Evolutionary conservation across 2,329 filamentous ascomycete genomes (phyloP), one percentile per base, ranked within the genome.

Genomic region (Exophiala aquamarina): DNA sequence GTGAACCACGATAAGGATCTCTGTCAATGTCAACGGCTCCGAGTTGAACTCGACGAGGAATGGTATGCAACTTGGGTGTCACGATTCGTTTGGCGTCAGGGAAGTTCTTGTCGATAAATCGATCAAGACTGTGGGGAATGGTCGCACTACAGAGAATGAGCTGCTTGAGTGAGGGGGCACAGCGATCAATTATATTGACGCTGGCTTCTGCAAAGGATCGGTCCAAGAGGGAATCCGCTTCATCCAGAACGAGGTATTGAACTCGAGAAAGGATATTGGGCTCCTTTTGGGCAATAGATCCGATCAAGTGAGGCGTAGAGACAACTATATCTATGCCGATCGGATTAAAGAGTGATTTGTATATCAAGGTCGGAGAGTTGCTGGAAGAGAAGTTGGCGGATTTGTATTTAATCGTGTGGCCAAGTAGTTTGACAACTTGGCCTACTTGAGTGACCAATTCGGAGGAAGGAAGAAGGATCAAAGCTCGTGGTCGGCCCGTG

Each of bases 151-250:
- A 98, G 55, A 97, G 81, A 37, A 98, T 78, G 18, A 98, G 77
- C 64, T 95, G 88, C 62, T 89, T 82, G 37, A 97, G 71, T 1
- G 89, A 93, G 0, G 92, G 89, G 5, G 83, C 78, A 1, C 86
- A 81, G 49, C 87, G 86, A 61, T 95, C 88, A 55, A 98, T 79
- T 57, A 98, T 88, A 45, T 81, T 79, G 9, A 82, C 86, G 0
- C 93, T 97, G 18, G 86, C 83, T 1, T 89, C 84, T 3, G 87
- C 80, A 72, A 98, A 98, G 49, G 89, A 94, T 48, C 90, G 87
- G 70, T 98, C 94, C 58, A 98, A 81, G 8, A 98, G 81, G 3
- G 91, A 96, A 69, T 98, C 93, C 1, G 94, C 94, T 73, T 98
- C 94, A 64, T 98, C 94, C 39, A 95, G 78, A 49, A 98, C 79